Base-by-base conservation (phyloP, 345 rosid species). In the Cardamine resedifolia region DNA sequence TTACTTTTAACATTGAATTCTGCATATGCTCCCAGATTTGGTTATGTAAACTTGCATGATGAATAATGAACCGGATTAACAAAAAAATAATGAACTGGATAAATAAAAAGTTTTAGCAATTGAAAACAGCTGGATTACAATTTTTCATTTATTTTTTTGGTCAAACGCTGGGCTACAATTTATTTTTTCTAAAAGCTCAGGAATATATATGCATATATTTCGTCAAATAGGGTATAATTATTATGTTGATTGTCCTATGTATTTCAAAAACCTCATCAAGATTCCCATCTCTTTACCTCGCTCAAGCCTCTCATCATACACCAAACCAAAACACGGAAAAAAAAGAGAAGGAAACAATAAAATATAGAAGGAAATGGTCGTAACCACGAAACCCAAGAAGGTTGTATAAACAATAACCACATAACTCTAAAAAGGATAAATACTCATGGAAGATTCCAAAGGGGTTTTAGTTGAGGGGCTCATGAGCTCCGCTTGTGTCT, bases 401-500 rank as follows among this genome's bases (percentile, higher is more conserved):
- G 16, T 21, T 58, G 67, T 74, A 67, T 67, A 74, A 60, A 48
- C 45, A 26, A 52, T 26, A 63, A 33, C 30, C 45, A 72, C 57
- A 55, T 39, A 71, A 64, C 64, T 53, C 39, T 19, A n/a, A n/a
- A 8, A n/a, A 15, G 36, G 39, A 47, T 66, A 66, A 66, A 58
- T 28, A 74, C 39, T 66, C 45, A 23, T 11, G 23, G 59, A 66
- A 61, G 58, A 27, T 27, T 51, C 62, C 26, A 52, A 43, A 52
- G 18, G 7, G 41, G 55, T 11, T 59, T 56, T 55, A 76, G 66
- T 45, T 76, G 3, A 31, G n/a, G 10, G 79, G 53, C 52, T 76
- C 79, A 26, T 59, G 79, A 69, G 59, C 74, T 69, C 52, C 71
- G 5, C 16, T 53, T 62, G 79, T 63, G 66, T 69, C 79, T 62